These are phyloP conservation scores for Agaricales sp. DNA, from an alignment of 1,284 basidiomycete genomes.

Conservation along the genomic window DNA sequence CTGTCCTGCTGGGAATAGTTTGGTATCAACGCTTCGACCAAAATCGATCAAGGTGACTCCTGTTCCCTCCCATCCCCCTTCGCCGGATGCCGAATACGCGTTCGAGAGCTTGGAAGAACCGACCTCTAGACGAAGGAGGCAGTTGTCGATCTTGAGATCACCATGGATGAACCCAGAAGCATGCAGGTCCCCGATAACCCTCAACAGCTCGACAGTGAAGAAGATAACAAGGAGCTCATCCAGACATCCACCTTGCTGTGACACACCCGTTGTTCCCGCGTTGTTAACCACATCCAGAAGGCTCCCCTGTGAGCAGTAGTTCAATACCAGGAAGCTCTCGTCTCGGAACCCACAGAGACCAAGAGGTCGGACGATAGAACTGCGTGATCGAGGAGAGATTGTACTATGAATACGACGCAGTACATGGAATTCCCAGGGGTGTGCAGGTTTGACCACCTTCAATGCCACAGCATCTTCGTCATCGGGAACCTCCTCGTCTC, in stretches of 20 bases:
- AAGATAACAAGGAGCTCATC: slow-evolving; percentile 95
- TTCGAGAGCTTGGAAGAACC: not conserved
- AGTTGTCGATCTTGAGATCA: slow-evolving; percentile 99
- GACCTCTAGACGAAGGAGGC: slow-evolving; percentile 75
- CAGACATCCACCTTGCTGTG: slow-evolving; percentile 72
- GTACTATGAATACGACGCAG: slow-evolving; percentile 69
- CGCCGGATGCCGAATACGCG: slow-evolving; percentile 76
- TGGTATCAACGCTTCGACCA: slow-evolving; percentile 85
- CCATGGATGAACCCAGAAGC: slow-evolving; percentile 84
- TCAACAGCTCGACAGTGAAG: slow-evolving; percentile 87
- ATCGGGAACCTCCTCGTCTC: slow-evolving; percentile 45
- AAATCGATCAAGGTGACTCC: slow-evolving; percentile 95
- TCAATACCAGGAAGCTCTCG: slow-evolving; percentile 86
- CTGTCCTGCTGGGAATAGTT: slow-evolving; percentile 70
- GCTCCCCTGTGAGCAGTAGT: slow-evolving; percentile 86
- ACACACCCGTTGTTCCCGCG: slow-evolving; percentile 56
- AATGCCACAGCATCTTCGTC: slow-evolving; percentile 71
- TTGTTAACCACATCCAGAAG: slow-evolving; percentile 91
- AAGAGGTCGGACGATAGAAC: slow-evolving; percentile 66
- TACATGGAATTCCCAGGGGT: slow-evolving; percentile 90
- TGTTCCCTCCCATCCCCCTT: slow-evolving; percentile 78
- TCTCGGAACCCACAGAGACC: slow-evolving; percentile 78
- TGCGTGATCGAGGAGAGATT: slow-evolving; percentile 41
- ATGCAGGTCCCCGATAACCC: slow-evolving; percentile 80
- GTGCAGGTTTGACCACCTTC: slow-evolving; percentile 87